A percentile compares a stretch with the other conserved stretches of the same genome.
phyloP scores from a whole-genome alignment of 495 filamentous ascomycete species.

The Penicillium chermesinum region DNA sequence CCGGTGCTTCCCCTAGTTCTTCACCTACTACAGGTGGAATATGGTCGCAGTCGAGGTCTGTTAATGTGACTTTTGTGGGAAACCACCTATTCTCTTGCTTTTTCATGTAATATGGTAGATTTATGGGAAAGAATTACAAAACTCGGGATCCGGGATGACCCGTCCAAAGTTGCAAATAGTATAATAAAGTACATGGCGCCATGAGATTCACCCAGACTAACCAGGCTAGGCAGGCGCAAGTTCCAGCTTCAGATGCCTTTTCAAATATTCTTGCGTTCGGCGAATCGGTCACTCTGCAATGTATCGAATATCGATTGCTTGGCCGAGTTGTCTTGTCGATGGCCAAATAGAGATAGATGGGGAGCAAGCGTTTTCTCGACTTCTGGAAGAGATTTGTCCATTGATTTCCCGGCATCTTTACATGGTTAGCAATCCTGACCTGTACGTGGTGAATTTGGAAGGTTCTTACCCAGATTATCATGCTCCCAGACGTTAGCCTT shows the following conservation, averaged over 20 bases:
- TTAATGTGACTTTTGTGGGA: no score
- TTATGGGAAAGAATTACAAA: conserved; percentile 18
- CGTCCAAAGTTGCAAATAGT: conserved; percentile 5
- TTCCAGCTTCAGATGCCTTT: conserved; percentile 2
- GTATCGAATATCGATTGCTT: conserved; percentile 23
- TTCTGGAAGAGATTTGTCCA: conserved; percentile 56
- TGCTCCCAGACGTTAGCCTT: conserved; percentile 96
- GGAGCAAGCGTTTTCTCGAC: conserved; percentile 55
- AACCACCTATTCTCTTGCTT: no score
- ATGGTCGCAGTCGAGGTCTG: no score
- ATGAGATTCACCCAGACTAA: conserved; percentile 15
- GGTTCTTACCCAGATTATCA: conserved; percentile 57
- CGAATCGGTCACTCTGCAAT: conserved; percentile 31
- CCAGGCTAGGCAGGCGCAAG: background rate
- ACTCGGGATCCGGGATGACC: conserved; percentile 9
- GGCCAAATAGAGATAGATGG: conserved; percentile 61
- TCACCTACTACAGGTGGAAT: no score
- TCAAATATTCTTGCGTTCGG: conserved; percentile 22
- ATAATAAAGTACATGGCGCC: conserved; percentile 22
- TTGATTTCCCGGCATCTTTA: conserved; percentile 58
- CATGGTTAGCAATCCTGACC: conserved; percentile 4
- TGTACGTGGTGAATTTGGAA: background rate
- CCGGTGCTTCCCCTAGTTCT: background rate
- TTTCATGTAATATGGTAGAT: no score
- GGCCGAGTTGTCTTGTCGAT: conserved; percentile 39